Evolutionary conservation across 2,329 filamentous ascomycete genomes (phyloP).

Genomic region (Pseudonectria foliicola): DNA sequence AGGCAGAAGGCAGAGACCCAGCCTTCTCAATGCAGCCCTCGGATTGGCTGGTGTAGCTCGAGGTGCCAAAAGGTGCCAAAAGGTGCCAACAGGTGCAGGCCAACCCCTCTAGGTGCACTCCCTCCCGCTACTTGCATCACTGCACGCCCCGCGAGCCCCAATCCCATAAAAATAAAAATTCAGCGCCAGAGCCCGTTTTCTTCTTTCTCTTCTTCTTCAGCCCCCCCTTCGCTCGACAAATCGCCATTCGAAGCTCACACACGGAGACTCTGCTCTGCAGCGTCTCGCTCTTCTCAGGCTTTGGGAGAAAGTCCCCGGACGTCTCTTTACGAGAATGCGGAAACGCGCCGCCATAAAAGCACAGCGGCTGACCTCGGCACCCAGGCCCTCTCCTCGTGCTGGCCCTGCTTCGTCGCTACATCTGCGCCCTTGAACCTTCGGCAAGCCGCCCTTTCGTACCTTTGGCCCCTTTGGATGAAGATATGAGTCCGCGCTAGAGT

Average conservation of each 20-base stretch:
- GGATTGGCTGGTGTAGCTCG: constrained; percentile 17
- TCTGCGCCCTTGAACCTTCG: constrained; percentile 21
- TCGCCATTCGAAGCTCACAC: constrained; percentile 99
- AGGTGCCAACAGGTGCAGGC: constrained; percentile 10
- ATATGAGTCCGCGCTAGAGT: constrained; percentile 66
- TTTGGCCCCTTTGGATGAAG: constrained; percentile 64
- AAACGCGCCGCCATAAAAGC: constrained; percentile 99
- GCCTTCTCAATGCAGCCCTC: constrained; percentile 19
- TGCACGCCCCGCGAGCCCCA: constrained; percentile 4
- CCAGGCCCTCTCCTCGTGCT: constrained; percentile 41
- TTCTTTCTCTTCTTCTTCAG: constrained; percentile 25
- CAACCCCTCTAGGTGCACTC: constrained; percentile 11
- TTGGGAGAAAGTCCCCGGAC: constrained; percentile 99
- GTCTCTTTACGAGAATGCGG: constrained; percentile 57
- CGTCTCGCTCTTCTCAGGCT: constrained; percentile 49
- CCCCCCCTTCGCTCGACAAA: constrained; percentile 94
- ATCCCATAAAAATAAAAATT: constrained; percentile 21
- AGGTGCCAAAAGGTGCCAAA: too few relatives aligned
- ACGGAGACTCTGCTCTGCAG: constrained; percentile 53
- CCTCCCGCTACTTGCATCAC: constrained; percentile 4
- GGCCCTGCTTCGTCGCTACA: constrained; percentile 39
- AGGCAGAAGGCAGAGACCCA: constrained; percentile 19
- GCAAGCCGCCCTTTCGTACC: constrained; percentile 29
- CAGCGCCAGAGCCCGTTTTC: constrained; percentile 6
- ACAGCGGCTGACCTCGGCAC: constrained; percentile 77